Evolutionary conservation across 495 filamentous ascomycete species (phyloP).

Genomic region (Lichina pygmaea): DNA sequence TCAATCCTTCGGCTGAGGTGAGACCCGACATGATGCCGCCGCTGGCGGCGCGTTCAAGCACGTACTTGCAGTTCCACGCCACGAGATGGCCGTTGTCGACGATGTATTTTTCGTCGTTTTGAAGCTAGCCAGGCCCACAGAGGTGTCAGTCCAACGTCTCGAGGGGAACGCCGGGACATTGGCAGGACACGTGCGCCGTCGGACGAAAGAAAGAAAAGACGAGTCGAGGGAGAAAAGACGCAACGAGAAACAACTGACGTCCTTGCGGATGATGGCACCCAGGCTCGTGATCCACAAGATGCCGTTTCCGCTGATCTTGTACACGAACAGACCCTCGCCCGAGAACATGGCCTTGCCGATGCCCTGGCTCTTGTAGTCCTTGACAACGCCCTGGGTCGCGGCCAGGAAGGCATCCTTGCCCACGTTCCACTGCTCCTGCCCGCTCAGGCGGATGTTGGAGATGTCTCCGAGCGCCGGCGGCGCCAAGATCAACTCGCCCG

Average conservation of each 20-base stretch:
- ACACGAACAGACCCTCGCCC: slow-evolving; percentile 79
- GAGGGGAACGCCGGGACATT: neutral
- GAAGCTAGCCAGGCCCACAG: slow-evolving; percentile 20
- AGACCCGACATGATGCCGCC: slow-evolving; percentile 69
- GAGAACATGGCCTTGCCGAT: slow-evolving; percentile 83
- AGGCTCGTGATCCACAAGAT: slow-evolving; percentile 77
- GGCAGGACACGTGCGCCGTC: neutral
- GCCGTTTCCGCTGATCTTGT: slow-evolving; percentile 56
- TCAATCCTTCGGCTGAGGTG: slow-evolving; percentile 58
- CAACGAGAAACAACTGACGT: slow-evolving; percentile 27
- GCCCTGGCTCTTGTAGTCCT: slow-evolving; percentile 66
- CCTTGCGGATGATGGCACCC: slow-evolving; percentile 85
- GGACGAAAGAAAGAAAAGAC: neutral
- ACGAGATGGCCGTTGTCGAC: slow-evolving; percentile 92
- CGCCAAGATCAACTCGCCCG: slow-evolving; percentile 68
- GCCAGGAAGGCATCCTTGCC: slow-evolving; percentile 60
- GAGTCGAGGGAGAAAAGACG: neutral
- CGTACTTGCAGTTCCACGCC: slow-evolving; percentile 90
- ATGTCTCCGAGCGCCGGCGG: slow-evolving; percentile 68
- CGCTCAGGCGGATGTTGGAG: slow-evolving; percentile 44
- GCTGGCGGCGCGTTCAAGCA: slow-evolving; percentile 63
- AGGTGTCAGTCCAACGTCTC: slow-evolving; percentile 5
- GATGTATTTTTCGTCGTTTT: slow-evolving; percentile 57
- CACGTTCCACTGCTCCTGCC: slow-evolving; percentile 49
- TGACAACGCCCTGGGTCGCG: slow-evolving; percentile 46